A percentile compares a stretch with the other conserved stretches of the same genome.
These are phyloP conservation scores for Comarum palustre DNA, from an alignment of 306 rosid species.

Conservation along the genomic window DNA sequence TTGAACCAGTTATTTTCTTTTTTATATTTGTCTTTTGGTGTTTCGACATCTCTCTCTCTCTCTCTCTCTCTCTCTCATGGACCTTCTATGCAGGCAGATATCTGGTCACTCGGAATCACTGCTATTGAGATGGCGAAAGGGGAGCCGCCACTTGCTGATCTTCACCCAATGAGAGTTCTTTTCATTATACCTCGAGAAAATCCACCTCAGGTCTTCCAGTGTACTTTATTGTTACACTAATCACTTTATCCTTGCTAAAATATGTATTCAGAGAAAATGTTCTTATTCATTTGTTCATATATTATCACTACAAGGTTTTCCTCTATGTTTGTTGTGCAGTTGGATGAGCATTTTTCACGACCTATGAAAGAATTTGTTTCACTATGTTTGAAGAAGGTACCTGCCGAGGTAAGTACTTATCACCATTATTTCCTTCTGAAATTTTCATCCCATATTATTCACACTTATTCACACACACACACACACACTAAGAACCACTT, in stretches of 20 bases:
- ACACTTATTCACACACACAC: not conserved
- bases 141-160: conserved; percentile 98
- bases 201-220: conserved; percentile 78
- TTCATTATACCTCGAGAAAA: conserved; percentile 96
- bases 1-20: not conserved
- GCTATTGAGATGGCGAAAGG: conserved; percentile 99
- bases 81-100: conserved; percentile 77
- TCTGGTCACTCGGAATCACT: conserved; percentile 98
- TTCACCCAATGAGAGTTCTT: conserved; percentile 98
- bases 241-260: not conserved
- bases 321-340: conserved; percentile 50
- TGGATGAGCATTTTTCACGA: conserved; percentile 98
- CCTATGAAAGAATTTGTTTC: conserved; percentile 94
- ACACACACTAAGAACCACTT: no score
- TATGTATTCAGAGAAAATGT: conserved; percentile 10
- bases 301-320: conserved; percentile 19
- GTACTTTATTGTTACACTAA: conserved; percentile 1
- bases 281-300: conserved; percentile 16
- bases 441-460: not conserved
- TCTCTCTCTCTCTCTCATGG: not conserved
- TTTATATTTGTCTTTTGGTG: not conserved
- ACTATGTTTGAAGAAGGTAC: conserved; percentile 83
- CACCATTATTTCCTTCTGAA: not conserved
- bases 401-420: conserved; percentile 74
- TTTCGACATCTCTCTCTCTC: not conserved